Conservation (phyloP, 78 protist genomes). For the Protostelium mycophagum region DNA sequence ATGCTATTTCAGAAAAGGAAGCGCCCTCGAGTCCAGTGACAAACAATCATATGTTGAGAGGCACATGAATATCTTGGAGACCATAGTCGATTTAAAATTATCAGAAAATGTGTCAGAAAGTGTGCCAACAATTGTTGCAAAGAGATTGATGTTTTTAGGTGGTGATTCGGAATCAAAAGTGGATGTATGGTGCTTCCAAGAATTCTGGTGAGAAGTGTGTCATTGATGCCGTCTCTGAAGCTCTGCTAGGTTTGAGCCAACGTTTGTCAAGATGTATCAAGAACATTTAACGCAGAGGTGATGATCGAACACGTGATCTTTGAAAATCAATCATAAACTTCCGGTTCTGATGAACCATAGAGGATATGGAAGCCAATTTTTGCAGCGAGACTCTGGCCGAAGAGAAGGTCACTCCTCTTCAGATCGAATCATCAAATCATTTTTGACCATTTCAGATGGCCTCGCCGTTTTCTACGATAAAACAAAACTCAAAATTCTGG, state of each 20-base stretch:
- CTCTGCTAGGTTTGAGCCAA: background rate
- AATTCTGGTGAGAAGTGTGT: too few species aligned
- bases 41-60: background rate
- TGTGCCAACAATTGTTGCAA: too few species aligned
- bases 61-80: background rate
- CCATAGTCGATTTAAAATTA: background rate
- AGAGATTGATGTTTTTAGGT: background rate
- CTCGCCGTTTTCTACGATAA: background rate
- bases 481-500: background rate
- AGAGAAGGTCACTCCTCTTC: background rate
- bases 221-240: too few species aligned
- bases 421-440: background rate
- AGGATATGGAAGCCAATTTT: background rate
- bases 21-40: background rate
- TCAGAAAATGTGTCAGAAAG: background rate
- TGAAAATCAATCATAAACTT: too few species aligned
- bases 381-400: background rate
- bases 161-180: background rate
- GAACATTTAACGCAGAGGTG: background rate
- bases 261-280: background rate
- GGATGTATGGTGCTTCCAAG: background rate
- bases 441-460: background rate
- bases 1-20: background rate
- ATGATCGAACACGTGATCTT: background rate
- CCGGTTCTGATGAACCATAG: too few species aligned